Base-by-base conservation (phyloP, 352 stramenopile genomes). In the Pythium sp. region DNA sequence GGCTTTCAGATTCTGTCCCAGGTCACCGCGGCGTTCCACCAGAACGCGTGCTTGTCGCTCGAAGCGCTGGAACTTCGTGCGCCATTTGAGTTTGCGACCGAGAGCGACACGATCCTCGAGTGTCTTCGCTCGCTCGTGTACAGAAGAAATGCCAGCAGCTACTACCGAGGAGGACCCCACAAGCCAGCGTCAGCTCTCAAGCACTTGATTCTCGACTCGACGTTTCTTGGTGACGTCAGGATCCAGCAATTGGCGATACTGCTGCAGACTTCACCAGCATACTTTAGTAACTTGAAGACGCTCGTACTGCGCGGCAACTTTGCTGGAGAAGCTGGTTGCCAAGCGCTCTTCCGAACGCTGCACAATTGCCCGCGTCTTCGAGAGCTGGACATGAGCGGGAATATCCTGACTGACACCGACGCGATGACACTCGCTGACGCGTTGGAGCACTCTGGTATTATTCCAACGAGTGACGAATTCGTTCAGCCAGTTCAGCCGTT, bases 361-460 rank as follows among this genome's bases (percentile, higher is more conserved):
- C 36, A 57, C 20, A 22, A 32, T 4, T 77, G 64, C 54, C 68
- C 36, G 0, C 58, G 67, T 14, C 76, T 90, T 3, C 60, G 74
- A 28, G 64, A 55, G 8, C 64, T 92, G 5, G 76, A 81, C 14
- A 41, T 92, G 20, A 74, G 74, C 9, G 67, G 72, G 28, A 90
- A 92, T 59, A 90, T 92, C 58, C 41, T 92, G 24, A 90, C 80
- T 0, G 76, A 90, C 70, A 75, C 71, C 6, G 82, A 89, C 57
- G 79, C 77, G 18, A 30, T 79, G 9, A 64, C 64, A 24, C 74
- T 92, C 15, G 82, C 80, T 20, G 70, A 72, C 66, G 64, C 78
- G 26, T 55, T 86, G 26, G 72, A 81, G 49, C 56, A 74, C 18
- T 28, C n/a, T n/a, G 49, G 18, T 30, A 54, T n/a, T 14, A 36